Evolutionary conservation across 768 basidiomycete genomes (phyloP), one percentile per base, ranked within the genome.

Genomic region (Leucocoprinus leucothites): DNA sequence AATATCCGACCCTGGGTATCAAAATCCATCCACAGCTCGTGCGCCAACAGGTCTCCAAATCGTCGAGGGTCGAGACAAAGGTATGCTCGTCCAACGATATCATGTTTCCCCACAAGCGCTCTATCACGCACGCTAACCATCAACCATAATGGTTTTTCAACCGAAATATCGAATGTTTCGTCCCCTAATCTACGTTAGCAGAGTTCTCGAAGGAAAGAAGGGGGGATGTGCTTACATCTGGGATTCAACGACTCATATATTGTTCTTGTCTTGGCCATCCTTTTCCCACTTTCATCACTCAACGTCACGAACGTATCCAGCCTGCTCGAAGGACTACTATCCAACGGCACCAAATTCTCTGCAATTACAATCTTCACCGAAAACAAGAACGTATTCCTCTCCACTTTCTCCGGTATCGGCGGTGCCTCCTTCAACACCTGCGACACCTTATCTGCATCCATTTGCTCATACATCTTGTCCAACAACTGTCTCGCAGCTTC

Each of bases 101-200:
- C 92, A 65, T 96, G 95, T 69, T 96, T 95, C 44, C 94, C 94
- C 13, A 96, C 79, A 44, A 95, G 71, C 13, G 91, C 89, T 22
- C 96, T 86, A 64, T 98, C 91, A 53, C 94, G 85, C 34, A 98
- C 82, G 58, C 94, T 96, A 48, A 94, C 87, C 89, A 98, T 97
- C 42, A 99, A 75, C 97, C 97, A 99, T 3, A 98, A 77, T n/a
- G 90, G 82, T 60, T 91, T 90, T 44, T 94, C 90, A 13, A 98
- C 90, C 0, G 94, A 92, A 9, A 98, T 78, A 66, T 99, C 97
- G 62, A 97, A 94, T 0, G 93, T 93, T 69, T 99, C 95, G 58
- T 98, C 94, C 97, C 97, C 92, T 95, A 22, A 22, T 56, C n/a
- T 28, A 18, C 9, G 18, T 11, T 45, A 43, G 31, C 46, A n/a